phyloP scores from a whole-genome alignment of 2,329 filamentous ascomycete genomes.

The Leptographium lundbergii region DNA sequence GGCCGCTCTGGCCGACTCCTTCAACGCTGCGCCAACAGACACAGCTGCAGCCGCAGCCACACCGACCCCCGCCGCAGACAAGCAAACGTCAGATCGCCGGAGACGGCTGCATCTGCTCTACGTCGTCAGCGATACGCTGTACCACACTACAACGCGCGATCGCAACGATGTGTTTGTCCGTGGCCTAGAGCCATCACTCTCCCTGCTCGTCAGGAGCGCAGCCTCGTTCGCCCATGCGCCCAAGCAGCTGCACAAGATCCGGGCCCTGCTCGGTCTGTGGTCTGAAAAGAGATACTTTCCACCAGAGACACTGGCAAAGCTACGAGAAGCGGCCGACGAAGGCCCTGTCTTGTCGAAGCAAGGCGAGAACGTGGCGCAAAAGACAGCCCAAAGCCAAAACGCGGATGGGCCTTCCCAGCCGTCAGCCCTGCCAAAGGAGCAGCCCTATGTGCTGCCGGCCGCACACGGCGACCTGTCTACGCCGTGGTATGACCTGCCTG shows the following conservation, averaged over 20 bases:
- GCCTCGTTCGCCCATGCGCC: conserved; percentile 46
- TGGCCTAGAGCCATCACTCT: conserved; percentile 45
- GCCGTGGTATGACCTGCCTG: conserved; percentile 73
- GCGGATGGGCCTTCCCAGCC: conserved; percentile 16
- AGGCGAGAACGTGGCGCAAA: conserved; percentile 18
- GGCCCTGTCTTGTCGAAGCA: conserved; percentile 2
- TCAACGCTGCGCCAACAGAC: conserved; percentile 21
- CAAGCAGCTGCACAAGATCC: conserved; percentile 53
- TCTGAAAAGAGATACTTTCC: conserved; percentile 49
- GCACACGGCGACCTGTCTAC: conserved; percentile 62
- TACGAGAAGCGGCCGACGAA: conserved; percentile 44
- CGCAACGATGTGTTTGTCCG: conserved; percentile 38
- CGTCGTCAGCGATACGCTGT: conserved; percentile 64
- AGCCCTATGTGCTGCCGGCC: conserved; percentile 56
- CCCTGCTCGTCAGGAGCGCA: conserved; percentile 47
- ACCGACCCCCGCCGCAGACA: conserved; percentile 12
- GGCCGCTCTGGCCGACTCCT: conserved; percentile 52
- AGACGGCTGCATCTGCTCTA: conserved; percentile 67
- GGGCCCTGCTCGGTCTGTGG: conserved; percentile 57
- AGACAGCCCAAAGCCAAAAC: neutral
- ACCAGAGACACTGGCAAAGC: conserved; percentile 36
- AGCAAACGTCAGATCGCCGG: conserved; percentile 36
- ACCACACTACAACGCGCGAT: conserved; percentile 47
- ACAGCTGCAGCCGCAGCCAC: conserved; percentile 8
- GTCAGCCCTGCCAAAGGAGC: conserved; percentile 3